Percentiles rank a stretch among this genome's conserved stretches.
Conservation (phyloP, 2,329 filamentous ascomycete genomes). For the Sporothrix inflata region DNA sequence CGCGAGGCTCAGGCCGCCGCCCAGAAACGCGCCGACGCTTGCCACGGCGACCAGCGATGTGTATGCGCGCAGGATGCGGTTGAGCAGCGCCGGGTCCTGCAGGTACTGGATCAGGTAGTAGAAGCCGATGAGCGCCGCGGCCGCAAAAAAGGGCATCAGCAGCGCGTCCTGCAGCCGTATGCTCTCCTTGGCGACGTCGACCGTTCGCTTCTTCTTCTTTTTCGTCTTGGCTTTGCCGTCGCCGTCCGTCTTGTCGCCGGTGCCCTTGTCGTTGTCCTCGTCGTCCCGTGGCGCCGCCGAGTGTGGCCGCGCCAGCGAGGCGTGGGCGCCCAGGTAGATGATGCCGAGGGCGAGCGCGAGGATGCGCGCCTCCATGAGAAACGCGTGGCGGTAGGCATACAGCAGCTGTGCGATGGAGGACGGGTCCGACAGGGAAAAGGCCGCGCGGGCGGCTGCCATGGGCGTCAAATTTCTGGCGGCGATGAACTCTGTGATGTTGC, state of each 20-base stretch:
- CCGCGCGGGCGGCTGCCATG: not conserved
- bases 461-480: slow-evolving; percentile 2
- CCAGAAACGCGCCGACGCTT: slow-evolving; percentile 72
- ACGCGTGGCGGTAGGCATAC: slow-evolving; percentile 40
- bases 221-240: slow-evolving; percentile 47
- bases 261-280: slow-evolving; percentile 34
- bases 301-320: slow-evolving; percentile 79
- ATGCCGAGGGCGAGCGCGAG: slow-evolving; percentile 73
- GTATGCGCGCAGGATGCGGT: slow-evolving; percentile 81
- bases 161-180: slow-evolving; percentile 79
- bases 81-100: slow-evolving; percentile 77
- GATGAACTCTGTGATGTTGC: not conserved
- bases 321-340: slow-evolving; percentile 83
- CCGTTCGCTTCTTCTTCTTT: slow-evolving; percentile 10
- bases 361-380: slow-evolving; percentile 53
- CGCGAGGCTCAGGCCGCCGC: slow-evolving; percentile 68
- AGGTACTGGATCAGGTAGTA: slow-evolving; percentile 92
- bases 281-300: slow-evolving; percentile 66
- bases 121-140: slow-evolving; percentile 65
- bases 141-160: slow-evolving; percentile 80
- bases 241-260: slow-evolving; percentile 43
- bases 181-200: slow-evolving; percentile 48
- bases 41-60: slow-evolving; percentile 80
- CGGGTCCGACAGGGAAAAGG: not conserved
- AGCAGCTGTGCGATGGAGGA: slow-evolving; percentile 1